Evolutionary conservation across 306 rosid genomes (phyloP).

Genomic region (Cucumis melo): DNA sequence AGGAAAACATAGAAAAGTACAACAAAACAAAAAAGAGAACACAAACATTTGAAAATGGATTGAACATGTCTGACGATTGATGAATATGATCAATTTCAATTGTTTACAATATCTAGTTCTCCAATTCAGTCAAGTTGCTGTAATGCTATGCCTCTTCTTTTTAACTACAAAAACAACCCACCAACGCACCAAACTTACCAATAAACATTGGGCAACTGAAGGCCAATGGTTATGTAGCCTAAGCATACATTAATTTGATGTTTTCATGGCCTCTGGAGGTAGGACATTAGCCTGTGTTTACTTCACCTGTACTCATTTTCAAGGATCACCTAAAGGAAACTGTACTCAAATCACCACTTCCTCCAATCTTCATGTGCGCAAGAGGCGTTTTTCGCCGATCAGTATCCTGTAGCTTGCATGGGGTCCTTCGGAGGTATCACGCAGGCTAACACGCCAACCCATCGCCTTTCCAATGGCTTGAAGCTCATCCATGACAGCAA

Average conservation of each 20-base stretch:
- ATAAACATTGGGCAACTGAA: neutral
- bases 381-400: constrained; percentile 64
- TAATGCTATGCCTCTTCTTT: neutral
- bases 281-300: neutral
- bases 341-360: neutral
- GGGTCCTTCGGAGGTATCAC: constrained; percentile 86
- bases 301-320: neutral
- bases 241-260: neutral
- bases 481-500: constrained; percentile 78
- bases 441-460: constrained; percentile 58
- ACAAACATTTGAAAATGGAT: neutral
- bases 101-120: neutral
- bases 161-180: neutral
- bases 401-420: constrained; percentile 71
- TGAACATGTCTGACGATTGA: neutral
- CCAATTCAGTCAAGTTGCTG: neutral
- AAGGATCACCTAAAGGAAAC: neutral
- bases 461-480: constrained; percentile 63
- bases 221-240: neutral
- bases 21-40: neutral
- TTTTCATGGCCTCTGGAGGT: neutral
- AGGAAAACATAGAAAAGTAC: neutral
- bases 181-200: neutral
- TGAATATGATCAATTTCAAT: neutral
- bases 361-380: constrained; percentile 30